Conservation (phyloP, 176 grass and related monocot genomes). For the Zea luxurians region DNA sequence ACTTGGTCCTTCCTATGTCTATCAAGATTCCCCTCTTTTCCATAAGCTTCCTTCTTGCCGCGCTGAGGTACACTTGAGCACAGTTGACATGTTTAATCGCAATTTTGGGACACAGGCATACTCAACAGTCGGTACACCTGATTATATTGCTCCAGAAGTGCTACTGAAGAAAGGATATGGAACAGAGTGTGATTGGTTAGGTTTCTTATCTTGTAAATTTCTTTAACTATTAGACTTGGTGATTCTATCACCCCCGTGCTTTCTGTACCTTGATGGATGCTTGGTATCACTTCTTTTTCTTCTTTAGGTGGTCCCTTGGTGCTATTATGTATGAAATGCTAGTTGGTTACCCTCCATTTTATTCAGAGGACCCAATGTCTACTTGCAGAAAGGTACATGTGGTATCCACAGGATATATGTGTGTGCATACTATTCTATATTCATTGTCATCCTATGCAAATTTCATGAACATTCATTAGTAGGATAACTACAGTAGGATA, state of each 20-base stretch:
- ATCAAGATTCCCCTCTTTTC: neutral
- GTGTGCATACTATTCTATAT: constrained; percentile 1
- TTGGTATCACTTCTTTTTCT: constrained; percentile 45
- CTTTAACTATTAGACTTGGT: constrained; percentile 17
- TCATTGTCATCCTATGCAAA: neutral
- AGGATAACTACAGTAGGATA: neutral
- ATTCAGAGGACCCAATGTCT: constrained; percentile 98
- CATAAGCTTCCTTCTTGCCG: constrained; percentile 4
- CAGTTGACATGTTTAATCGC: constrained; percentile 19
- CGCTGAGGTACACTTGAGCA: neutral
- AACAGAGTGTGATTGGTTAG: constrained; percentile 97
- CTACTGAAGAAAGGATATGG: constrained; percentile 98
- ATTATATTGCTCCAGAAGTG: constrained; percentile 99
- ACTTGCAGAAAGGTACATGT: constrained; percentile 85
- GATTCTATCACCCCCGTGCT: constrained; percentile 16
- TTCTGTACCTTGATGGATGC: constrained; percentile 51
- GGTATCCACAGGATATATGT: constrained; percentile 11
- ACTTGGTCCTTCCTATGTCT: constrained; percentile 22
- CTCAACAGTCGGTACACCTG: constrained; percentile 96
- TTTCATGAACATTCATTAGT: constrained; percentile 6
- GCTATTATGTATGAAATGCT: constrained; percentile 99
- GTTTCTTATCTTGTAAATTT: constrained; percentile 39
- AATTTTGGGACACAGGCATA: constrained; percentile 63
- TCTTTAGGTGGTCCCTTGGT: constrained; percentile 96
- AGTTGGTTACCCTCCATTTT: constrained; percentile 97